Percentiles rank a stretch among this genome's conserved stretches.
phyloP scores from a whole-genome alignment of 768 basidiomycete species.

The Amanita exitialis region DNA sequence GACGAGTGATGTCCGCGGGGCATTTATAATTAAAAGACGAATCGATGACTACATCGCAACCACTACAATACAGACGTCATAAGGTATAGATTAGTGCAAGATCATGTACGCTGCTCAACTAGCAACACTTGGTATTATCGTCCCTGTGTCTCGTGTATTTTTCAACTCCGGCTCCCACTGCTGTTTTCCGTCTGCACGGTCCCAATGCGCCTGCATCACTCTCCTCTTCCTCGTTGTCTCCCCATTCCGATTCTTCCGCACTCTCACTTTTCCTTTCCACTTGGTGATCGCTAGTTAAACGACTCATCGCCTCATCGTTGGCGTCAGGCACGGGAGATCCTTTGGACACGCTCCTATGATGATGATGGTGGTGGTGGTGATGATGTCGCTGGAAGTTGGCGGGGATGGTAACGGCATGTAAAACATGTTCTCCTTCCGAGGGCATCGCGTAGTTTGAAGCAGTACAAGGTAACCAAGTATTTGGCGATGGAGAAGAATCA shows the following conservation, averaged over 20 bases:
- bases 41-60: too few relatives aligned
- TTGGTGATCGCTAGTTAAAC: neutral
- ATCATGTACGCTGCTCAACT: neutral
- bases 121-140: neutral
- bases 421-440: constrained; percentile 18
- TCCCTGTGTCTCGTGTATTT: constrained; percentile 34
- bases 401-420: constrained; percentile 25
- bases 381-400: constrained; percentile 13
- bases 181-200: constrained; percentile 20
- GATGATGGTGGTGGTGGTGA: constrained; percentile 9
- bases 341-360: constrained; percentile 1
- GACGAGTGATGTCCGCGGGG: neutral
- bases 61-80: too few relatives aligned
- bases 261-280: constrained; percentile 8
- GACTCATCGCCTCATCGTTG: neutral
- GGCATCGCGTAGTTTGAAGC: constrained; percentile 1
- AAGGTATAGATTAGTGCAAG: too few relatives aligned
- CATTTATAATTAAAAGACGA: too few relatives aligned
- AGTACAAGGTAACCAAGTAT: neutral
- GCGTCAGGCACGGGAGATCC: neutral
- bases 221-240: constrained; percentile 15
- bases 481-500: constrained; percentile 4
- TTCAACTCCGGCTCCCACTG: constrained; percentile 38
- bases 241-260: constrained; percentile 11
- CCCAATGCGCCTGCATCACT: constrained; percentile 18